Base-by-base conservation (phyloP, 1,284 basidiomycete genomes). In the Cryptococcus sp. region DNA sequence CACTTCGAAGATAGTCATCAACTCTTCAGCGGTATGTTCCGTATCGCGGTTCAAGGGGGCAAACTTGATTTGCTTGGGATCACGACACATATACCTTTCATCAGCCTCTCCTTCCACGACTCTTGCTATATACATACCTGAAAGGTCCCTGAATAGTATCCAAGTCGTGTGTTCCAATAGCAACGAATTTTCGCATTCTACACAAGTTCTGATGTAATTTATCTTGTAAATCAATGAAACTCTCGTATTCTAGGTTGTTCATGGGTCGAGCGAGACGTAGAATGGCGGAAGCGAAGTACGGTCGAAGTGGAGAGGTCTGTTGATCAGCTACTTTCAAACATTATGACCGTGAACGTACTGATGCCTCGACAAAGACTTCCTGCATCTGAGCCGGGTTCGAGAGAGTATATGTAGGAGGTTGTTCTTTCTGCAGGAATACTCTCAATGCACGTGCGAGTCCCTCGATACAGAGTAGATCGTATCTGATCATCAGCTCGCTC, bases 141-240 rank as follows among this genome's bases (percentile, higher is more conserved):
- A 94, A 96, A 10, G 93, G 91, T 5, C 83, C 80, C 61, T 84
- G 79, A 55, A 99, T 78, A 1, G 88, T 92, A 74, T 96, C 91
- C 41, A 98, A 77, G 76, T 99, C 96, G 66, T 99, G 96, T 2
- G 96, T 98, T 52, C 96, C 96, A 62, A 99, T 97, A 18, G 96
- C 85, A 36, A 97, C 96, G 40, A 99, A 83, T 64, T 88, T 89
- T 53, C 96, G 80, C 61, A 88, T 81, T 49, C 96, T 81, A 64
- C 90, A 94, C 43, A 99, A 81, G 74, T 99, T 98, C 68, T 93
- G 88, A 72, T 98, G 96, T 42, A 99, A 81, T 77, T 98, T 98
- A 75, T 98, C 96, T 76, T 98, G 96, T 18, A 97, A 78, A 69
- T 98, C 96, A 69, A 99, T 97, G 82, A 98, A 98, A 57, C 89